Base-by-base conservation (phyloP, 441 rosid species). In the Raphanus hybrid region DNA sequence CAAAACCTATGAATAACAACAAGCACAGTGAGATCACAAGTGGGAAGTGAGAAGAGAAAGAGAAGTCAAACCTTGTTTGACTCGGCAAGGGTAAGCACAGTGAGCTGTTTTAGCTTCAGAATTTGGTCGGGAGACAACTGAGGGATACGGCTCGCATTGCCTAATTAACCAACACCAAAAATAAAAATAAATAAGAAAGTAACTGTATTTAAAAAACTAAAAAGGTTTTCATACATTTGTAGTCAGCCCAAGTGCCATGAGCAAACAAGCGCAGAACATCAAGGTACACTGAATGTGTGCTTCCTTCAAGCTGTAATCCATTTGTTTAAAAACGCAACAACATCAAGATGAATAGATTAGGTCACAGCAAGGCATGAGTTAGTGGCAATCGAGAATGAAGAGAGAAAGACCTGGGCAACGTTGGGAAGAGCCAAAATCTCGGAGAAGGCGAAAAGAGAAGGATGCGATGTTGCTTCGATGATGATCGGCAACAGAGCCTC, bases 31-130 rank as follows among this genome's bases (percentile, higher is more conserved):
- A 39, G 77, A 9, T 29, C 2, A 34, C 43, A 71, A 16, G 54
- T 55, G 69, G 57, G 34, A 50, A 14, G 5, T 14, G 18, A 15
- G 3, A 52, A 6, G 18, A 15, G 3, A 15, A 15, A 14, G 20
- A 52, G 4, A 52, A 52, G 0, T 5, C 8, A 1, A 52, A 52
- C 58, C 98, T 96, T 93, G 74, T 85, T 90, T 35, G 89, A 86
- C 84, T 93, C 98, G 4, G 98, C 98, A 48, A 92, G 88, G 64
- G 97, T 90, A 70, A 96, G 98, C 29, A 96, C 93, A 71, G 99
- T 93, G 27, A 96, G 97, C 82, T 93, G 99, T 84, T 91, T 96
- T 59, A 96, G 85, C 88, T 96, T 96, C 23, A 91, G 93, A 71
- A 87, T 83, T 85, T 96, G 99, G 60, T 89, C 94, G 76, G 97